Evolutionary conservation across 306 rosid species (phyloP), one percentile per base, ranked within the genome.

Genomic region (peach (Prunus persica)): DNA sequence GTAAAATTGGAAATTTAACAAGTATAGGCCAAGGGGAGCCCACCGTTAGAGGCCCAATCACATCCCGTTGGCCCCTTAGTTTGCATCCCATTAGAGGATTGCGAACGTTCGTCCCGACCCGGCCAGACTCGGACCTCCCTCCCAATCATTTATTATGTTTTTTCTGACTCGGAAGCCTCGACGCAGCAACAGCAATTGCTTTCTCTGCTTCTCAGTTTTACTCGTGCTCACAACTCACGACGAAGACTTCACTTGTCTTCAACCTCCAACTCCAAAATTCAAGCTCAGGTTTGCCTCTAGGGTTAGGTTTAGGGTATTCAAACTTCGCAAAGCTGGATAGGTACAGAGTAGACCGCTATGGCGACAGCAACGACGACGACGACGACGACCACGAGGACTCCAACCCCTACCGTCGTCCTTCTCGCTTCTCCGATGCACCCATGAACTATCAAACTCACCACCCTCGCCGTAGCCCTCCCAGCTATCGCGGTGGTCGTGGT

Each of bases 321-420:
- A 67, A 54, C 71, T 24, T 70, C 47, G 90, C 81, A 85, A 90
- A 91, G 87, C 98, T 91, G 97, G 98, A 94, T 81, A 94, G 89
- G 79, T 91, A 89, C 88, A 85, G 95, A 86, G 95, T 83, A 76
- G 94, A 87, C 76, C 98, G 98, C 83, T 88, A 88, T 82, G 87
- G 89, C 75, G 74, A 60, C 78, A 4, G 27, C 79, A 46, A 79
- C 56, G 20, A 30, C 77, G 14, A 20, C 52, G 14, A 20, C 52
- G 24, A 60, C 56, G n/a, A 70, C 78, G 30, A 65, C 71, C 50
- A 30, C 47, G 12, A 56, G 13, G 70, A 86, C 65, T 80, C 86
- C 70, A 75, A 79, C 65, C 75, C 80, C 18, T 76, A 72, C 70
- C 91, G 96, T 51, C 91, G 72, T 24, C 87, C 89, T 55, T 89